Base-by-base conservation (phyloP, 306 rosid species). In the Cicer cuneatum region DNA sequence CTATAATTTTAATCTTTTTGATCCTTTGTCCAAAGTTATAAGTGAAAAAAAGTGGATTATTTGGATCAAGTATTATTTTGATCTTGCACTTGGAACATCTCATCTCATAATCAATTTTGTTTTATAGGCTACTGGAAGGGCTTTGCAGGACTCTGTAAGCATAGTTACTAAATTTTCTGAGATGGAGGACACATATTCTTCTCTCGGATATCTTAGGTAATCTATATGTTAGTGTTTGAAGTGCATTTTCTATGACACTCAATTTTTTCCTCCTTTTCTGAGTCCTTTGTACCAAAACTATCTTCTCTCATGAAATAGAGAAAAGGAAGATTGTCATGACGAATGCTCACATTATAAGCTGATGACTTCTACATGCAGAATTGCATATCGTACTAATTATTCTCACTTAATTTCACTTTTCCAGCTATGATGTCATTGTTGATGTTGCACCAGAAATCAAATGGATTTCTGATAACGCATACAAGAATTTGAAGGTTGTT, bases 381-480 rank as follows among this genome's bases (percentile, higher is more conserved):
- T 29, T 29, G 35, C 35, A 29, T 29, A 29, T 84, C 82, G 19
- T 56, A 56, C 74, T 49, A 67, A 72, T 47, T 66, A 46, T 65
- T 75, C 73, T 71, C 15, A 60, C 40, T 74, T 42, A 35, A 35
- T 84, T 67, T 82, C 40, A 67, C 81, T 79, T 86, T 52, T 85
- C 68, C 87, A 93, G 98, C 65, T 93, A 91, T 60, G 97, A 94
- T 49, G 87, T 94, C 81, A 66, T 87, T 69, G 97, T 87, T 78
- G 98, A 93, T 83, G 87, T 93, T 76, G 90, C 83, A 48, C 98
- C 97, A 42, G 91, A 88, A 84, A 82, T 93, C 71, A 91, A 87
- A 86, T 93, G 98, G 98, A 67, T 78, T 76, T 85, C 88, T 33
- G 96, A 91, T 43, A 72, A 89, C 15, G 96, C 89, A 64, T 91